phyloP scores from a whole-genome alignment of 2,329 filamentous ascomycete species.

The Didymella lethalis region DNA sequence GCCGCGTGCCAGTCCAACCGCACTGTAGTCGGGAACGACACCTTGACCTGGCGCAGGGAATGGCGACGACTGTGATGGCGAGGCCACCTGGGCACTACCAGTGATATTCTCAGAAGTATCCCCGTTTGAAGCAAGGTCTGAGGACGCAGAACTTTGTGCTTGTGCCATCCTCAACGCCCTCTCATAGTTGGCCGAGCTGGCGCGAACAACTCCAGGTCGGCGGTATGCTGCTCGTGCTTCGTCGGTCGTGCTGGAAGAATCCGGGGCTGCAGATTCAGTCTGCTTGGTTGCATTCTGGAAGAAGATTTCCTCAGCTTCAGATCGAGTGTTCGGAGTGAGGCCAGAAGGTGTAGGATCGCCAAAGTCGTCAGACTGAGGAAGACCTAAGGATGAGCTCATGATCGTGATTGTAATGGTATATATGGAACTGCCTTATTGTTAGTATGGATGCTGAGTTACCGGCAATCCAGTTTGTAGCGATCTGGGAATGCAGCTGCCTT shows the following conservation, averaged over 20 bases:
- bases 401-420: constrained; percentile 8
- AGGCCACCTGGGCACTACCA: constrained; percentile 21
- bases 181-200: constrained; percentile 46
- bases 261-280: constrained; percentile 49
- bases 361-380: constrained; percentile 35
- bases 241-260: constrained; percentile 26
- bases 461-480: not conserved
- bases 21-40: constrained; percentile 45
- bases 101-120: constrained; percentile 23
- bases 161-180: constrained; percentile 35
- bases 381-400: constrained; percentile 30
- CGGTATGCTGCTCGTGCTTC: constrained; percentile 44
- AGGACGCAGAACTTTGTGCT: constrained; percentile 34
- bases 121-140: constrained; percentile 32
- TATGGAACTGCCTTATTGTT: not conserved
- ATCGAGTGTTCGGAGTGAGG: constrained; percentile 47
- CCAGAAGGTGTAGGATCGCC: constrained; percentile 42
- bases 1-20: constrained; percentile 31
- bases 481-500: not conserved
- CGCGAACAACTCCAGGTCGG: constrained; percentile 33
- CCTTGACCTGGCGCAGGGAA: constrained; percentile 44
- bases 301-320: constrained; percentile 47
- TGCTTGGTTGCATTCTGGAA: constrained; percentile 40
- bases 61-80: constrained; percentile 27
- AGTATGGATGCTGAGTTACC: not conserved